Percentiles rank a stretch among this genome's conserved stretches.
phyloP scores from a whole-genome alignment of 345 rosid species.

The Eucalyptus lansdowneana region DNA sequence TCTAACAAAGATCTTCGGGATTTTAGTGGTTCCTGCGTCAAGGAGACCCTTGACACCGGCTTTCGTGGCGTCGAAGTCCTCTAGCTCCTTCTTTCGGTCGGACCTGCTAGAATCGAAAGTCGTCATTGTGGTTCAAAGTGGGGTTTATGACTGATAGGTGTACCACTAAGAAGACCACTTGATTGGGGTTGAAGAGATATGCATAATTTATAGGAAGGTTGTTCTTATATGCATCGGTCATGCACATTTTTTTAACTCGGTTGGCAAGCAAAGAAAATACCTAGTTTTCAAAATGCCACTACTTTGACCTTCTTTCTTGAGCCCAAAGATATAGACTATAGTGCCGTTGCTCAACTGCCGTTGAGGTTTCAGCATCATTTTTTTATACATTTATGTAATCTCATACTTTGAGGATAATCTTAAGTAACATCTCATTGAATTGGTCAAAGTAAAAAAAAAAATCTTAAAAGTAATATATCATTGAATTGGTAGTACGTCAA shows the following conservation, averaged over 20 bases:
- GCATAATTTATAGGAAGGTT: background rate
- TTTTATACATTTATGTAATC: background rate
- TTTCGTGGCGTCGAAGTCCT: conserved; percentile 1
- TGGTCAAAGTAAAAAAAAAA: background rate
- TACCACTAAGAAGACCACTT: background rate
- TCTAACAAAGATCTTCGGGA: background rate
- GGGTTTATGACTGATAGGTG: background rate
- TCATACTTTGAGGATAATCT: background rate
- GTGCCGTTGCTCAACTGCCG: background rate
- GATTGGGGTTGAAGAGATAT: background rate
- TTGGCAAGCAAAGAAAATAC: background rate
- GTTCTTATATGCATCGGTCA: background rate
- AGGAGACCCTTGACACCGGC: background rate
- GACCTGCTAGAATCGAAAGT: background rate
- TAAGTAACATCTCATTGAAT: background rate
- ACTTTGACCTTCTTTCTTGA: background rate
- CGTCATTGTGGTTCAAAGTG: background rate
- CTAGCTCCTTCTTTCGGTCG: background rate
- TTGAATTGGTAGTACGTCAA: background rate
- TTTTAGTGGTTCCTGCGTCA: background rate
- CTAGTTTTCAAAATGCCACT: background rate
- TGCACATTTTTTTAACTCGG: background rate
- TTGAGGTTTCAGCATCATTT: background rate
- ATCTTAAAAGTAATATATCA: background rate
- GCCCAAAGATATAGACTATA: background rate